phyloP scores from a whole-genome alignment of 257 asterid species.

The Echites panduratus region DNA sequence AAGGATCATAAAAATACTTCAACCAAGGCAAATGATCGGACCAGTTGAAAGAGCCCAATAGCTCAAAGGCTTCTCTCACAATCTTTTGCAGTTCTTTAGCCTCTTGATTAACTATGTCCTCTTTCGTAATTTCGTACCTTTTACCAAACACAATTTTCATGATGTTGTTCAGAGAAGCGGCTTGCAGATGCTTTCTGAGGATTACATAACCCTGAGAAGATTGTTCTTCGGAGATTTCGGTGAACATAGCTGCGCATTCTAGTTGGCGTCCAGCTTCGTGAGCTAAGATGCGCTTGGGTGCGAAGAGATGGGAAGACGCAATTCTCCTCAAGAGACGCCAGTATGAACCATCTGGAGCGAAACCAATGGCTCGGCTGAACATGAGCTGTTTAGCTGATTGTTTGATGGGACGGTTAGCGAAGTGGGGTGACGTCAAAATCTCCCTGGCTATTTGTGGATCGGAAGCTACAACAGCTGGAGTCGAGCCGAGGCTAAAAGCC shows the following conservation, averaged over 20 bases:
- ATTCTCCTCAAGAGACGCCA: constrained; percentile 50
- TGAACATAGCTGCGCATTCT: constrained; percentile 39
- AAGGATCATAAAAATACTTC: constrained; percentile 41
- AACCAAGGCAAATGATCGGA: constrained; percentile 57
- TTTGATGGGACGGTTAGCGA: constrained; percentile 51
- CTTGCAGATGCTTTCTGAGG: constrained; percentile 41
- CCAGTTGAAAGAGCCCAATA: constrained; percentile 57
- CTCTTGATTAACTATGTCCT: too few relatives aligned
- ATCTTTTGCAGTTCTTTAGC: constrained; percentile 36
- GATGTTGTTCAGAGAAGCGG: constrained; percentile 40
- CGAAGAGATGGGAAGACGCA: constrained; percentile 42
- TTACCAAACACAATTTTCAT: constrained; percentile 49
- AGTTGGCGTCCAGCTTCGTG: constrained; percentile 35
- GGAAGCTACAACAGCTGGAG: constrained; percentile 39
- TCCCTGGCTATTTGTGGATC: constrained; percentile 42
- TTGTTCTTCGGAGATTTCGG: constrained; percentile 33
- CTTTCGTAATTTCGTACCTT: constrained; percentile 25
- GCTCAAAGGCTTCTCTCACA: constrained; percentile 53
- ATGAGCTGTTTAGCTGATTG: constrained; percentile 52
- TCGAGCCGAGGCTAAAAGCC: constrained; percentile 61
- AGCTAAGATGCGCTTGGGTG: constrained; percentile 40
- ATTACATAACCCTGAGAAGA: constrained; percentile 25
- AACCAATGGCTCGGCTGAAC: constrained; percentile 64
- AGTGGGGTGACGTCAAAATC: constrained; percentile 48
- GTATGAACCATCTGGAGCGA: constrained; percentile 50